A percentile compares a stretch with the other conserved stretches of the same genome.
Conservation (phyloP, 805 yeast genomes). For the Sugiyamaella americana region DNA sequence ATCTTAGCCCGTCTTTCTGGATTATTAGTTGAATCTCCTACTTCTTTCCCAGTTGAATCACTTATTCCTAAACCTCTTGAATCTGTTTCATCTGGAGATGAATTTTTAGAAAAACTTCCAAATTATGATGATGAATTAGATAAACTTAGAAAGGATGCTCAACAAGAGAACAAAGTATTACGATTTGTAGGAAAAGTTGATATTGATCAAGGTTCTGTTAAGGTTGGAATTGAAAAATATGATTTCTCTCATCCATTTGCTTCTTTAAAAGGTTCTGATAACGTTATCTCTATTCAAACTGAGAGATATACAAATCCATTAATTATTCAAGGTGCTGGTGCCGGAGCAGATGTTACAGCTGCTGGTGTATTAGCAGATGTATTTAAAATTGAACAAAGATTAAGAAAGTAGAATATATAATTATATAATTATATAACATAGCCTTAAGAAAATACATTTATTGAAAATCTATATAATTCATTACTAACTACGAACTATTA, state of each 20-base stretch:
- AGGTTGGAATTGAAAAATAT: slow-evolving; percentile 86
- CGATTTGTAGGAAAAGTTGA: slow-evolving; percentile 93
- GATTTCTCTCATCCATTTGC: slow-evolving; percentile 92
- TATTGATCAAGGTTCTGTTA: slow-evolving; percentile 53
- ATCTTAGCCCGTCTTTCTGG: slow-evolving; percentile 93
- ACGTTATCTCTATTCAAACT: slow-evolving; percentile 86
- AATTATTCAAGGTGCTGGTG: slow-evolving; percentile 94
- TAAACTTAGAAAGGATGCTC: slow-evolving; percentile 72
- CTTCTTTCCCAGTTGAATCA: slow-evolving; percentile 90
- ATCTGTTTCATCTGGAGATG: slow-evolving; percentile 51
- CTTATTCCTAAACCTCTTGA: slow-evolving; percentile 85
- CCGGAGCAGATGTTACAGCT: slow-evolving; percentile 73
- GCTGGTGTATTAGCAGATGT: slow-evolving; percentile 94
- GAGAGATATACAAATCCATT: slow-evolving; percentile 90
- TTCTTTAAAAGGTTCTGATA: slow-evolving; percentile 90
- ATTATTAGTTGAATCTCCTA: slow-evolving; percentile 73
- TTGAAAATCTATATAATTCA: too few species aligned
- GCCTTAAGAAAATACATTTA: too few species aligned
- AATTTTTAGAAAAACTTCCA: slow-evolving; percentile 76
- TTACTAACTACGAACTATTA: too few species aligned
- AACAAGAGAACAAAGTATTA: slow-evolving; percentile 75
- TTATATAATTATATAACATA: too few species aligned
- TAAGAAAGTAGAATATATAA: slow-evolving; percentile 30
- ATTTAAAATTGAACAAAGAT: slow-evolving; percentile 84
- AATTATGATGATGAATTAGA: slow-evolving; percentile 76